These are phyloP conservation scores for Immersiella caudata DNA, from an alignment of 495 filamentous ascomycete species.

Conservation along the genomic window DNA sequence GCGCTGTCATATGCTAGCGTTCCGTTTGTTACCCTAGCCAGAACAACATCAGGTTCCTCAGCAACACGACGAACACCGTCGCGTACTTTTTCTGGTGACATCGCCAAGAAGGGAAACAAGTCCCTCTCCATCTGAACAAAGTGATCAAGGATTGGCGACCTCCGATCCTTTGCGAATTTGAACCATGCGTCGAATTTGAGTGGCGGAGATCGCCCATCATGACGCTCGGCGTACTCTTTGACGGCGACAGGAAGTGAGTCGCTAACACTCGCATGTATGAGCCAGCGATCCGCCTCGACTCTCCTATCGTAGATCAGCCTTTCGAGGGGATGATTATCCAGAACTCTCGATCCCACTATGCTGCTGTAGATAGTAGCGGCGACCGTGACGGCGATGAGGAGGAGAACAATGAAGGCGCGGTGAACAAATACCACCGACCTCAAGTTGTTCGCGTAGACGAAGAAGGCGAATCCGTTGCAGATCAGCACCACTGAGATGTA, in stretches of 20 bases:
- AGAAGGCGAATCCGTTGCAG: slow-evolving; percentile 43
- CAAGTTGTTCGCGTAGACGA: slow-evolving; percentile 46
- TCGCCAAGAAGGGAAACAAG: slow-evolving; percentile 72
- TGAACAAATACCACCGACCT: slow-evolving; percentile 44
- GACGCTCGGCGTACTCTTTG: slow-evolving; percentile 59
- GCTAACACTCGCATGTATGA: slow-evolving; percentile 49
- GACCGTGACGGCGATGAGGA: slow-evolving; percentile 36
- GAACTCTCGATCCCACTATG: slow-evolving; percentile 21
- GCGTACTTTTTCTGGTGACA: slow-evolving; percentile 64
- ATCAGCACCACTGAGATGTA: slow-evolving; percentile 36
- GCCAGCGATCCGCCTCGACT: slow-evolving; percentile 49
- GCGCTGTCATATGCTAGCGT: slow-evolving; percentile 49
- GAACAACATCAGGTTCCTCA: slow-evolving; percentile 40
- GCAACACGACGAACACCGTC: slow-evolving; percentile 39
- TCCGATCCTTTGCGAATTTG: slow-evolving; percentile 64
- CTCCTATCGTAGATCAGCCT: slow-evolving; percentile 55
- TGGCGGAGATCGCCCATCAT: slow-evolving; percentile 61
- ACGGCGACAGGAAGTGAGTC: slow-evolving; percentile 57
- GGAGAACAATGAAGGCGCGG: slow-evolving; percentile 40
- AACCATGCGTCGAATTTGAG: slow-evolving; percentile 74
- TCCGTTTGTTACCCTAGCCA: slow-evolving; percentile 54
- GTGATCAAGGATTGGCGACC: slow-evolving; percentile 71
- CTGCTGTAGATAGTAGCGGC: slow-evolving; percentile 37
- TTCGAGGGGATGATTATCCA: slow-evolving; percentile 52
- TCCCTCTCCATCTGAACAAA: slow-evolving; percentile 74